These are phyloP conservation scores for Helminthosporium solani DNA, from an alignment of 2,329 filamentous ascomycete genomes.

Conservation along the genomic window DNA sequence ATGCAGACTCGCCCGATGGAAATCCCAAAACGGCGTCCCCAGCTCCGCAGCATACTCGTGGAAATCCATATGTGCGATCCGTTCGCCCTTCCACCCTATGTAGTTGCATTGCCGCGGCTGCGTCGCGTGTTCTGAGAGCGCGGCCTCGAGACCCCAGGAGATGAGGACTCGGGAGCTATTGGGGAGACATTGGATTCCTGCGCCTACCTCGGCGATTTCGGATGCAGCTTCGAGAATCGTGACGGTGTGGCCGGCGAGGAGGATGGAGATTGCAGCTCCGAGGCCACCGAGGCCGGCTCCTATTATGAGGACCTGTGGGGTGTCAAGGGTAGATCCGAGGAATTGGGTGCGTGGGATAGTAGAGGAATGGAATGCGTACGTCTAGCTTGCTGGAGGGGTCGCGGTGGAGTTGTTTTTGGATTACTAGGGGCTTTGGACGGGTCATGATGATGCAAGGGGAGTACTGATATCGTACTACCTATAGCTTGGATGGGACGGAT, in stretches of 20 bases:
- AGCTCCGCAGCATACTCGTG: constrained; percentile 39
- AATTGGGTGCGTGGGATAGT: constrained; percentile 2
- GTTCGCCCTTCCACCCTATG: constrained; percentile 55
- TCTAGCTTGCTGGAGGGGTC: constrained; percentile 27
- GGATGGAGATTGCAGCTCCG: constrained; percentile 51
- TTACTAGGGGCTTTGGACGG: constrained; percentile 25
- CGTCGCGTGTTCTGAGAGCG: constrained; percentile 47
- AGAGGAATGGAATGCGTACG: constrained; percentile 14
- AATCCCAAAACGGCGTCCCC: constrained; percentile 55
- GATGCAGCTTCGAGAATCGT: constrained; percentile 51
- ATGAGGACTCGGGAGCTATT: constrained; percentile 52
- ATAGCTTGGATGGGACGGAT: no score
- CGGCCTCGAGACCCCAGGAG: constrained; percentile 51
- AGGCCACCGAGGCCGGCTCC: constrained; percentile 60
- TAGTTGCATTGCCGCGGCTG: constrained; percentile 49
- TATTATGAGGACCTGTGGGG: constrained; percentile 48
- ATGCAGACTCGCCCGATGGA: constrained; percentile 57
- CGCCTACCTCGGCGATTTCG: constrained; percentile 52
- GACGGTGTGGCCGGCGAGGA: constrained; percentile 51
- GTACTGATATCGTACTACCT: no score
- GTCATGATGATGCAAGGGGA: constrained; percentile 34
- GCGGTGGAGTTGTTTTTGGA: constrained; percentile 29
- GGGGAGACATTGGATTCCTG: constrained; percentile 54
- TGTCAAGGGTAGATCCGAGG: no score
- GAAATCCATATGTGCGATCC: constrained; percentile 53